These are phyloP conservation scores for Aspergillus sclerotialis DNA, from an alignment of 2,329 filamentous ascomycete genomes.

Conservation along the genomic window DNA sequence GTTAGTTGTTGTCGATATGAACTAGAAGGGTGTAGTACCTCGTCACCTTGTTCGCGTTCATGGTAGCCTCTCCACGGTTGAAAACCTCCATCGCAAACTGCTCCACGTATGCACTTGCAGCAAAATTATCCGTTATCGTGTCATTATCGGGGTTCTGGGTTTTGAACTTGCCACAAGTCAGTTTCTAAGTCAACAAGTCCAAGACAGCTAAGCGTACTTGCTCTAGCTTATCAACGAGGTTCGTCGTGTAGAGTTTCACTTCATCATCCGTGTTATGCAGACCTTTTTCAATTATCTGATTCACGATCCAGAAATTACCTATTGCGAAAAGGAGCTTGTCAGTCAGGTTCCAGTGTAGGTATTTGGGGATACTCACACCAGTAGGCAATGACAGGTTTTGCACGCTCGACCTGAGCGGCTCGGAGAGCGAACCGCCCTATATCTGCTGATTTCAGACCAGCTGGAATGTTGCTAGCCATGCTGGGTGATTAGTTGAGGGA, in stretches of 20 bases:
- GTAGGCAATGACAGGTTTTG: conserved; percentile 84
- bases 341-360: not conserved
- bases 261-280: conserved; percentile 75
- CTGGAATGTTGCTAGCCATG: conserved; percentile 69
- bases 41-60: conserved; percentile 76
- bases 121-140: conserved; percentile 75
- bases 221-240: conserved; percentile 87
- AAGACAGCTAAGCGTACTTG: conserved; percentile 42
- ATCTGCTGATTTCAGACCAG: conserved; percentile 69
- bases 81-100: conserved; percentile 90
- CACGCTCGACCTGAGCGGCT: conserved; percentile 73
- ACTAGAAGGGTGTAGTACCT: conserved; percentile 44
- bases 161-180: conserved; percentile 51
- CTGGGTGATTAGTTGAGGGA: conserved; percentile 10
- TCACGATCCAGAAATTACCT: conserved; percentile 89
- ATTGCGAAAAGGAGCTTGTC: conserved; percentile 6
- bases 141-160: conserved; percentile 67
- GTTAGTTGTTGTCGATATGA: not conserved
- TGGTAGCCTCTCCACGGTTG: conserved; percentile 70
- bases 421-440: conserved; percentile 77
- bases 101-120: conserved; percentile 86
- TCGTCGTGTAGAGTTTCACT: conserved; percentile 70
- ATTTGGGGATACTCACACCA: conserved; percentile 64
- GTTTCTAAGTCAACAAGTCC: not conserved
- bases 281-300: conserved; percentile 76